These are phyloP conservation scores for Ganoderma lingzhi DNA, from an alignment of 1,284 basidiomycete species.

Conservation along the genomic window DNA sequence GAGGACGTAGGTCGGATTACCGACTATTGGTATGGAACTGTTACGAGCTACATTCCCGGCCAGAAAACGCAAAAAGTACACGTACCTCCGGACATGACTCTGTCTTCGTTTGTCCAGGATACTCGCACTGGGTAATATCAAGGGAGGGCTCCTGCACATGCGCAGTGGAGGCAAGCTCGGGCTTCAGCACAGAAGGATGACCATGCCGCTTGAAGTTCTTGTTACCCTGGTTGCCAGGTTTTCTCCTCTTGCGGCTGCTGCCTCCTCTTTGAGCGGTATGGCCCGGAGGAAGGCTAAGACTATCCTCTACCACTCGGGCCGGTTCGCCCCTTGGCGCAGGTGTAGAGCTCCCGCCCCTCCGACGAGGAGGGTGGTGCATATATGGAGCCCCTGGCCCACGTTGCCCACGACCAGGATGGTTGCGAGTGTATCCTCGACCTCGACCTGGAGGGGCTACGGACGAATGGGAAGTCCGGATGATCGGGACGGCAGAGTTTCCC, in stretches of 20 bases:
- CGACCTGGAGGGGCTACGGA: conserved; percentile 3
- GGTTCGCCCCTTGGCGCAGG: background rate
- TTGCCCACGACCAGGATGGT: background rate
- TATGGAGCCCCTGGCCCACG: background rate
- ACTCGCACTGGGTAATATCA: background rate
- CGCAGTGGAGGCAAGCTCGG: background rate
- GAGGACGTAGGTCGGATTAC: background rate
- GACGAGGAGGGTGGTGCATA: background rate
- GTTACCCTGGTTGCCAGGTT: background rate
- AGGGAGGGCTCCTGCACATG: background rate
- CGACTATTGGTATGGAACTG: background rate
- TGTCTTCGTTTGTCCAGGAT: background rate
- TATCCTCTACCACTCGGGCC: background rate
- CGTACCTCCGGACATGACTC: background rate
- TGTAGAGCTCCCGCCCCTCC: background rate
- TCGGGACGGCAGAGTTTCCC: conserved; percentile 43
- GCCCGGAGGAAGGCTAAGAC: background rate
- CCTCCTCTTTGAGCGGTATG: background rate
- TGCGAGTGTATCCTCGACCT: conserved; percentile 13
- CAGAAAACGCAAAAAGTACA: background rate
- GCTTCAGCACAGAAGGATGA: background rate
- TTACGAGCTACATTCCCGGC: background rate
- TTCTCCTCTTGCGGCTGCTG: background rate
- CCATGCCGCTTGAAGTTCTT: background rate
- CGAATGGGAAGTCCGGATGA: conserved; percentile 36